Conservation (phyloP, 129 eudicot genomes). For the Mikania micrantha region DNA sequence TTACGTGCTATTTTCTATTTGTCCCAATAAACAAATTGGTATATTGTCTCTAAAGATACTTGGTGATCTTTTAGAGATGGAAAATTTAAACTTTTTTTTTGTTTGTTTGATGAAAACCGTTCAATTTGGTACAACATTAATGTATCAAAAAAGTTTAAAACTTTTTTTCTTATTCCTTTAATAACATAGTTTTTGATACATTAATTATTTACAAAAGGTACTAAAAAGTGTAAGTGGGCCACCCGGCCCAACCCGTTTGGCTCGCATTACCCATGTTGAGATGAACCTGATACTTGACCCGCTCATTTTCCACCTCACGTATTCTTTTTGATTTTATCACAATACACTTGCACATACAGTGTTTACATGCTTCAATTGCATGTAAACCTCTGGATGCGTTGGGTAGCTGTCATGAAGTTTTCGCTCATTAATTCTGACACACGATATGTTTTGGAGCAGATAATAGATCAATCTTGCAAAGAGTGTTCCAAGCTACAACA, state of each 20-base stretch:
- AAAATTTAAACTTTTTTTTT: neutral
- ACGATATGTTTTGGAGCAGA: neutral
- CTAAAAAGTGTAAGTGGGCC: neutral
- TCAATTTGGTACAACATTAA: neutral
- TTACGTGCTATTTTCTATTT: neutral
- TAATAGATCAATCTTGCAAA: neutral
- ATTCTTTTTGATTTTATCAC: neutral
- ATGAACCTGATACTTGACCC: neutral
- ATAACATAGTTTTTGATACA: neutral
- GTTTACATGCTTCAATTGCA: neutral
- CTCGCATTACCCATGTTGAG: neutral
- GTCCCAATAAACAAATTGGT: neutral
- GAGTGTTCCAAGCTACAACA: neutral
- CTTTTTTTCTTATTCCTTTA: neutral
- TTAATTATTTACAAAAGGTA: neutral
- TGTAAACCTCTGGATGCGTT: neutral
- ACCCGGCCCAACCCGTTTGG: neutral
- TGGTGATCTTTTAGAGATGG: neutral
- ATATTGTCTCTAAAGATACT: neutral
- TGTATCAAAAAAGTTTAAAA: too few species aligned
- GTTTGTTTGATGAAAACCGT: neutral
- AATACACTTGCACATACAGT: neutral
- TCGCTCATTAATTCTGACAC: neutral
- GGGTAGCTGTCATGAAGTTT: neutral
- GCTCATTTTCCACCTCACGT: neutral